phyloP scores from a whole-genome alignment of 208 protist species.

The Novymonas esmeraldas region DNA sequence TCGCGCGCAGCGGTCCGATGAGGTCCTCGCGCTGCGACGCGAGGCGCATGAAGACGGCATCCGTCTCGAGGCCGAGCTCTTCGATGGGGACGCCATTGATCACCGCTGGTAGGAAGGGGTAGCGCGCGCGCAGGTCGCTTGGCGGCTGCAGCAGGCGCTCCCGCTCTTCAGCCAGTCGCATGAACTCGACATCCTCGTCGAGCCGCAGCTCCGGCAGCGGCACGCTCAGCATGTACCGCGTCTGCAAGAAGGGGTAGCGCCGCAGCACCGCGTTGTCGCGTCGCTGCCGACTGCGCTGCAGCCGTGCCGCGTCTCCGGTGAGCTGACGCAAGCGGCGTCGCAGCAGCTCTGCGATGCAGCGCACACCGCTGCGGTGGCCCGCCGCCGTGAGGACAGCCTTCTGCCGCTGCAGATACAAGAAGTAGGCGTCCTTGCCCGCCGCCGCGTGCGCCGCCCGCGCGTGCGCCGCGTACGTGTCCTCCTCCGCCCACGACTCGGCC shows the following conservation, averaged over 20 bases:
- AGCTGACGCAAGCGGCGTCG: conserved; percentile 52
- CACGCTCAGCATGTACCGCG: conserved; percentile 15
- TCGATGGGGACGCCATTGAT: conserved; percentile 53
- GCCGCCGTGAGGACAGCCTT: conserved; percentile 28
- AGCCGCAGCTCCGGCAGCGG: conserved; percentile 33
- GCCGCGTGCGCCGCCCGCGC: conserved; percentile 15
- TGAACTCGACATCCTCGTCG: conserved; percentile 47
- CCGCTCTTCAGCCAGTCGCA: conserved; percentile 36
- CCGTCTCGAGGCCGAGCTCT: conserved; percentile 56
- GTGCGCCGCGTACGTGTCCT: conserved; percentile 26
- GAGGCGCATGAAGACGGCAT: conserved; percentile 55
- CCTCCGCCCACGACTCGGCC: conserved; percentile 15
- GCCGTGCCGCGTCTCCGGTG: conserved; percentile 30
- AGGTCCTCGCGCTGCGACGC: conserved; percentile 66
- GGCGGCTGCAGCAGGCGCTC: conserved; percentile 45
- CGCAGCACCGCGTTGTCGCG: conserved; percentile 32
- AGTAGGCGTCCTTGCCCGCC: conserved; percentile 46
- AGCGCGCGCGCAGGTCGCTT: conserved; percentile 46
- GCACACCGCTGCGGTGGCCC: conserved; percentile 18
- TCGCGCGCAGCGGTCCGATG: conserved; percentile 43
- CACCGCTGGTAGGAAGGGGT: conserved; percentile 52
- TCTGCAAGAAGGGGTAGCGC: conserved; percentile 53
- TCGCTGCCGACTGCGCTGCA: conserved; percentile 25
- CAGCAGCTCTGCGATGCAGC: conserved; percentile 43
- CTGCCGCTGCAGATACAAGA: conserved; percentile 50